A percentile compares a stretch with the other conserved stretches of the same genome.
Conservation (phyloP, 2,329 filamentous ascomycete species). For the Claviceps quebecensis region DNA sequence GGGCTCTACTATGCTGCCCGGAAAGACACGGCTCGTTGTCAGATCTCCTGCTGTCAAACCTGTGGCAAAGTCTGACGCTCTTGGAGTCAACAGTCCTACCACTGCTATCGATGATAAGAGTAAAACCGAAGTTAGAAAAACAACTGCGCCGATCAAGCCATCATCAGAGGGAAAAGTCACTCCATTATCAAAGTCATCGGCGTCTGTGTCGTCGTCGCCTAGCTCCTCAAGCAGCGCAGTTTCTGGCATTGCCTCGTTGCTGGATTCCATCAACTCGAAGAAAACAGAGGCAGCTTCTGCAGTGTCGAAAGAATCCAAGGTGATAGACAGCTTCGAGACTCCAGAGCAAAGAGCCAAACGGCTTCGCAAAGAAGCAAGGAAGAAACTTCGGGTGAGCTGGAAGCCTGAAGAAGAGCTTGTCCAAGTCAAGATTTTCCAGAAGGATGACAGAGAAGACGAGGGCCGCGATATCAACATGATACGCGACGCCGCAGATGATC, state of each 20-base stretch:
- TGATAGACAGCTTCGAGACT: constrained; percentile 45
- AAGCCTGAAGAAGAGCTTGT: constrained; percentile 53
- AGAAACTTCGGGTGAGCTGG: constrained; percentile 57
- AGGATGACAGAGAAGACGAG: constrained; percentile 57
- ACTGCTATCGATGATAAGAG: constrained; percentile 16
- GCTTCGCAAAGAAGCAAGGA: constrained; percentile 56
- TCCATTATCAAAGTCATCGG: background rate
- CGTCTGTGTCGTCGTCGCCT: constrained; percentile 4
- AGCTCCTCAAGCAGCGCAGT: constrained; percentile 16
- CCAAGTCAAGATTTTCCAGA: constrained; percentile 54
- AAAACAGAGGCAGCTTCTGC: constrained; percentile 25
- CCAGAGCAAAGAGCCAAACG: constrained; percentile 53
- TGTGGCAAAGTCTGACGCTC: constrained; percentile 21
- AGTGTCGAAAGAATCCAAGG: constrained; percentile 36
- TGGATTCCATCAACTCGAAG: constrained; percentile 35
- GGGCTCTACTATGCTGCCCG: constrained; percentile 28
- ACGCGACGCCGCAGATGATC: constrained; percentile 58
- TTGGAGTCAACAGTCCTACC: constrained; percentile 13
- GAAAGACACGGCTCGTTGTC: constrained; percentile 29
- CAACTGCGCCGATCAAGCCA: constrained; percentile 9
- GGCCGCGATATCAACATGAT: constrained; percentile 54
- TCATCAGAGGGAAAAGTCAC: constrained; percentile 16
- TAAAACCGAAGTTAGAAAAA: constrained; percentile 17
- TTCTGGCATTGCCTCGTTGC: constrained; percentile 39
- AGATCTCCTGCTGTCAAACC: constrained; percentile 30